Base-by-base conservation (phyloP, 768 basidiomycete species). In the Boletus sp. region DNA sequence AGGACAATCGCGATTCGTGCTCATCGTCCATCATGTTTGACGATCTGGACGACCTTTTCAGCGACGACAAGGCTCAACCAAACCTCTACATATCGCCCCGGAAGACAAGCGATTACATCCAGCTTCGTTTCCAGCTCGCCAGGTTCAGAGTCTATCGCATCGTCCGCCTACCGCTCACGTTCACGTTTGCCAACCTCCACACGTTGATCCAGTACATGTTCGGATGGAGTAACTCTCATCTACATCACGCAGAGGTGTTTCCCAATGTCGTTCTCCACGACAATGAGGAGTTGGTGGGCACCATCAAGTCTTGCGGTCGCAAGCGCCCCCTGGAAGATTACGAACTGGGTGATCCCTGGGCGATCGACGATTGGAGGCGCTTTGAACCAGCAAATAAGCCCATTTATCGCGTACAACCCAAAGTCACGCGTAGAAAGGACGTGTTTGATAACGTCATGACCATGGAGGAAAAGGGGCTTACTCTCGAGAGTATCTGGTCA, bases 141-240 rank as follows among this genome's bases (percentile, higher is more conserved):
- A 61, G 59, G 45, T 66, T 68, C 44, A 14, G 35, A 29, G 71
- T 72, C 43, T 63, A 59, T 35, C 68, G 62, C 41, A 40, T 63
- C 58, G 65, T 56, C 30, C 60, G 38, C 5, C 55, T 68, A 14
- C 68, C 66, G 1, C 52, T 61, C 50, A 62, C 70, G 21, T 64
- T 64, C 59, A 71, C 64, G 4, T 68, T 72, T 42, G 61, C 64
- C 55, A 64, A 72, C 50, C 61, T 72, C 44, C 65, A 66, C 55
- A 56, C 34, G 10, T 54, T 64, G 57, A 60, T 72, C 47, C 64
- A 65, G 45, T 67, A 64, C 58, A 60, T 66, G 57, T 72, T 72
- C 50, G 71, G 71, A 46, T 70, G 69, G 69, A 58, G 54, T 35
- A 45, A 66, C 23, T 49, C 53, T 15, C 70, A 68, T 49, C 42